Percentiles rank a stretch among this genome's conserved stretches.
phyloP scores from a whole-genome alignment of 2,329 filamentous ascomycete species.

The Paraphoma sp. region DNA sequence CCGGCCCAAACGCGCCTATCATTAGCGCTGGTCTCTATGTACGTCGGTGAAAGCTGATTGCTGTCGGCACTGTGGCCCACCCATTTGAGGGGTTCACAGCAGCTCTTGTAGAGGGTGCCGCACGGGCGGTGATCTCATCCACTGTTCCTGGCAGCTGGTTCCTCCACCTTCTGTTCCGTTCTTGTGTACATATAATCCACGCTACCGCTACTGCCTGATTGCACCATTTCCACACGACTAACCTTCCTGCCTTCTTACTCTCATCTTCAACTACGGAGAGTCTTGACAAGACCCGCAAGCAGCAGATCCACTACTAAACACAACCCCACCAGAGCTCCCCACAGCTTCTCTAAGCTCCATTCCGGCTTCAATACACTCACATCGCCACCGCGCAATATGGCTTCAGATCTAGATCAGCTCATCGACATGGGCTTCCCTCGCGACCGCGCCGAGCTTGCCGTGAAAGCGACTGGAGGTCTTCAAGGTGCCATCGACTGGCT shows the following conservation, averaged over 20 bases:
- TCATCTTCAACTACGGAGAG: background rate
- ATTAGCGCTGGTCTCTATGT: background rate
- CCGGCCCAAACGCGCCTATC: background rate
- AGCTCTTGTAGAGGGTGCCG: background rate
- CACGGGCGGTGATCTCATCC: slow-evolving; percentile 14
- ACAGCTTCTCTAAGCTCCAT: slow-evolving; percentile 2
- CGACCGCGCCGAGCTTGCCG: slow-evolving; percentile 79
- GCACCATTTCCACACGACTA: slow-evolving; percentile 4
- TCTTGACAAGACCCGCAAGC: no score
- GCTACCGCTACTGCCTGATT: slow-evolving; percentile 15
- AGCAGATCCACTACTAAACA: no score
- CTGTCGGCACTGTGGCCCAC: background rate
- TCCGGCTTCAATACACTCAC: slow-evolving; percentile 2
- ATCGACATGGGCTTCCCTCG: slow-evolving; percentile 80
- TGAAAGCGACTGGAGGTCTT: slow-evolving; percentile 82
- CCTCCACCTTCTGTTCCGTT: slow-evolving; percentile 20
- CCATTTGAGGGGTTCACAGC: background rate
- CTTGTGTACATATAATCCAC: slow-evolving; percentile 9
- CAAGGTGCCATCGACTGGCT: slow-evolving; percentile 94
- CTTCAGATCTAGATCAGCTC: slow-evolving; percentile 66
- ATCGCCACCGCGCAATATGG: slow-evolving; percentile 41
- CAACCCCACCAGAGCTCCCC: background rate
- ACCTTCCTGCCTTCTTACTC: slow-evolving; percentile 9
- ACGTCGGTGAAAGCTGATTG: background rate
- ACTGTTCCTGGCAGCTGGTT: slow-evolving; percentile 4